A percentile compares a stretch with the other conserved stretches of the same genome.
Evolutionary conservation across 2,329 filamentous ascomycete genomes (phyloP).

Genomic region (Capronia epimyces): DNA sequence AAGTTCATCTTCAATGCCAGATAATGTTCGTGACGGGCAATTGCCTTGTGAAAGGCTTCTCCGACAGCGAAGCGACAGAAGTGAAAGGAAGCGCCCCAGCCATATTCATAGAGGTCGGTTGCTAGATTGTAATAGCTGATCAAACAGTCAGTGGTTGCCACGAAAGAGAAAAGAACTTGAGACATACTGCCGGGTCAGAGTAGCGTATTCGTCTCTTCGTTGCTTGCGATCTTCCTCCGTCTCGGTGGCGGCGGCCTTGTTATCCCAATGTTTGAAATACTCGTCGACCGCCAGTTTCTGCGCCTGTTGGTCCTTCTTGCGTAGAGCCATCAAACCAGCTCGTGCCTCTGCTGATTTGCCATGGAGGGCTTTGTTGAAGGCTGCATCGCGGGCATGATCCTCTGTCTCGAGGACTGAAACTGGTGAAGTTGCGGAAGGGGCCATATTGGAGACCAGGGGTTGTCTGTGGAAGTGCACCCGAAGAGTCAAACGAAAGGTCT

Average conservation of each 20-base stretch:
- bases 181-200: conserved; percentile 80
- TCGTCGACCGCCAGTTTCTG: conserved; percentile 80
- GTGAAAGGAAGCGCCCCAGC: conserved; percentile 94
- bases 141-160: conserved; percentile 26
- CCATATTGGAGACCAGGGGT: conserved; percentile 41
- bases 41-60: conserved; percentile 84
- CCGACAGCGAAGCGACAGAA: conserved; percentile 88
- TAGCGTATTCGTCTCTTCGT: conserved; percentile 82
- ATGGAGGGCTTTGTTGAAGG: conserved; percentile 85
- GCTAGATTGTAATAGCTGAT: conserved; percentile 88
- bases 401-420: conserved; percentile 62
- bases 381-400: conserved; percentile 78
- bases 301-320: conserved; percentile 69
- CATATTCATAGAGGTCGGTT: conserved; percentile 95
- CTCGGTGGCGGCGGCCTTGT: conserved; percentile 72
- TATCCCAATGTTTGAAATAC: conserved; percentile 96
- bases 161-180: conserved; percentile 27
- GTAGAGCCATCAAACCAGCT: conserved; percentile 75
- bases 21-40: conserved; percentile 96
- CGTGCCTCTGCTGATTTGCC: conserved; percentile 63
- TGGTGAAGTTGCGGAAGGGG: conserved; percentile 38
- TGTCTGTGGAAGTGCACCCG: neutral
- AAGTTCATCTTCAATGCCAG: conserved; percentile 85
- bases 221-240: conserved; percentile 77
- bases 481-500: neutral